Percentiles rank a stretch among this genome's conserved stretches.
Conservation (phyloP, 345 rosid species). For the Syzygium aqueum region DNA sequence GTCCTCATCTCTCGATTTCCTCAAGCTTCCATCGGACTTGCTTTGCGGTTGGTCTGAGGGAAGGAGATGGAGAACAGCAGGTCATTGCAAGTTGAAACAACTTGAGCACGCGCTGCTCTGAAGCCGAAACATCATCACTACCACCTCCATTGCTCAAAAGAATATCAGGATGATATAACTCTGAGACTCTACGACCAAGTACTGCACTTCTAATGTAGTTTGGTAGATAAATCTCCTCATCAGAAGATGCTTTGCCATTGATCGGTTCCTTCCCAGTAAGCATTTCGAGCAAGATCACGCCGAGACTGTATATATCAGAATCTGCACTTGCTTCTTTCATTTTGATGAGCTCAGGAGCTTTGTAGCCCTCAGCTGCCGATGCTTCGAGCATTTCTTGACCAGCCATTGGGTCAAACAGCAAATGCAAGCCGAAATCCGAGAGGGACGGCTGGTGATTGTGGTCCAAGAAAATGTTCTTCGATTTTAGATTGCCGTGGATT, state of each 20-base stretch:
- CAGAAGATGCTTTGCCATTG: slow-evolving; percentile 45
- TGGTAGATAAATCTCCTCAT: slow-evolving; percentile 58
- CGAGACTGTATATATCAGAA: slow-evolving; percentile 69
- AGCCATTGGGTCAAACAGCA: slow-evolving; percentile 49
- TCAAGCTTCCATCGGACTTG: slow-evolving; percentile 64
- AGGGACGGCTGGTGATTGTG: slow-evolving; percentile 41
- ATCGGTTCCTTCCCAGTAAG: slow-evolving; percentile 70
- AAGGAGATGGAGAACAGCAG: slow-evolving; percentile 88
- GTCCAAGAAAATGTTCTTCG: slow-evolving; percentile 65
- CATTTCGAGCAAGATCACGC: slow-evolving; percentile 73
- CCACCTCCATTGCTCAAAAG: slow-evolving; percentile 18
- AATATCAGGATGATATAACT: slow-evolving; percentile 64
- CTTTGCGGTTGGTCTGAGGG: slow-evolving; percentile 64
- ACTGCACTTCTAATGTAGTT: slow-evolving; percentile 57
- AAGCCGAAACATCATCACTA: slow-evolving; percentile 11
- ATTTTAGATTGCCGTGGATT: slow-evolving; percentile 83
- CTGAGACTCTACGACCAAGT: slow-evolving; percentile 50
- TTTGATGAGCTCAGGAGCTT: slow-evolving; percentile 89
- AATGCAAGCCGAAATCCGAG: slow-evolving; percentile 66
- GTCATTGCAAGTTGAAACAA: slow-evolving; percentile 78
- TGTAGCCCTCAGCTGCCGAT: slow-evolving; percentile 70
- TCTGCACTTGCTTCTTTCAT: slow-evolving; percentile 70
- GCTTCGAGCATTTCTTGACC: slow-evolving; percentile 79
- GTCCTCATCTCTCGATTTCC: slow-evolving; percentile 39
- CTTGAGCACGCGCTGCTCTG: slow-evolving; percentile 56